Evolutionary conservation across 2,329 filamentous ascomycete genomes (phyloP), one percentile per base, ranked within the genome.

Genomic region (Geoglossum cookeanum): DNA sequence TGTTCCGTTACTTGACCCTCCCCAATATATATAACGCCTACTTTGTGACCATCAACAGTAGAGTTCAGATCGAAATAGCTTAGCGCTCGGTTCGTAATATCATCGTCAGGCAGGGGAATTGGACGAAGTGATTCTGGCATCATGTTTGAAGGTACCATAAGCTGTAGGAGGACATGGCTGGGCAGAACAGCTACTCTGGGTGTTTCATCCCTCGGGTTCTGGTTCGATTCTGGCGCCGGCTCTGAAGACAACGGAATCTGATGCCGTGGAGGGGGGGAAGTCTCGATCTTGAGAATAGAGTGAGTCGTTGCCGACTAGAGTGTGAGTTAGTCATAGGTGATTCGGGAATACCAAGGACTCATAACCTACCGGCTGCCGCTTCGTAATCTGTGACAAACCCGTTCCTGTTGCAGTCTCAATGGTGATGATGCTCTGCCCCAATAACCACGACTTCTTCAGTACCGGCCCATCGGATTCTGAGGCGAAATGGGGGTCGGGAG

Each of bases 31-130:
- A 98, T 83, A 27, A 98, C 85, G 15, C 92, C 92, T 47, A 95
- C 85, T 69, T 95, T 96, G 74, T 97, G 89, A 5, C 89, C 89
- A 68, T 98, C 92, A 3, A 98, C 84, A 7, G 88, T 90, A 42
- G 91, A 85, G 62, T 81, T 94, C 35, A 84, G 81, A 68, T 98
- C 92, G 68, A 98, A 94, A 11, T 81, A 75, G 42, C 79, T 78
- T 44, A 98, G 83, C 0, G 87, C 84, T 62, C 91, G 81, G 42
- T 80, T 77, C 1, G 84, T 80, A 35, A 78, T 77, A 15, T 87
- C 85, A 59, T 84, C 79, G 32, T 79, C 72, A 0, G 89, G 88
- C 5, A 97, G 75, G 0, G 83, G 80, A 51, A 96, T 81, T 8
- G 86, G 88, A 52, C 84, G 84, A 58, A 78, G 71, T 8, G 77